Conservation (phyloP, 148 eudicot species). For the Hydrangea macrophylla region DNA sequence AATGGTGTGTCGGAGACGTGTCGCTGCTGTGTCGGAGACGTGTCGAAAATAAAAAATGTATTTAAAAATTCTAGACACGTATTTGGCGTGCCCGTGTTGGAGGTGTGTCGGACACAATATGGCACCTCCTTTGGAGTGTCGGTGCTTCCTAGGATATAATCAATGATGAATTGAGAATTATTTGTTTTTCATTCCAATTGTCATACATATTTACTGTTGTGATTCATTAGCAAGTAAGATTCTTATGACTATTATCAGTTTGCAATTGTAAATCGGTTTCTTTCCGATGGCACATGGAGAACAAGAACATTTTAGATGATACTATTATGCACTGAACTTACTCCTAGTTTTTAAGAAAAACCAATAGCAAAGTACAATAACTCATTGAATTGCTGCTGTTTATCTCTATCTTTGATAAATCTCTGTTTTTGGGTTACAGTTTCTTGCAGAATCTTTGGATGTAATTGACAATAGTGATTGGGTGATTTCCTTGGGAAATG, state of each 20-base stretch:
- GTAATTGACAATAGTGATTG: slow-evolving; percentile 84
- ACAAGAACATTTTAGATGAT: background rate
- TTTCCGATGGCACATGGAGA: slow-evolving; percentile 1
- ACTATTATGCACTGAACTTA: background rate
- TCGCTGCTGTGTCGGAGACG: no score
- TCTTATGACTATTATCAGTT: background rate
- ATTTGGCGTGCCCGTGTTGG: no score
- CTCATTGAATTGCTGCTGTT: background rate
- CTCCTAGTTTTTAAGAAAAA: background rate
- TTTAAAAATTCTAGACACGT: no score
- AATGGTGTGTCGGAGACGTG: no score
- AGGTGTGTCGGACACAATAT: no score
- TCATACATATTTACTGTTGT: background rate
- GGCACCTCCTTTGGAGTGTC: no score
- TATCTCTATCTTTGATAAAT: background rate
- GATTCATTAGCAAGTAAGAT: slow-evolving; percentile 1
- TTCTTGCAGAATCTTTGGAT: slow-evolving; percentile 94
- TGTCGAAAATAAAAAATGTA: no score
- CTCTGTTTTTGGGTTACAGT: slow-evolving; percentile 45
- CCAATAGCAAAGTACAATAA: background rate
- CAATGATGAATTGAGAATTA: background rate
- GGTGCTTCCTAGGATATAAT: background rate
- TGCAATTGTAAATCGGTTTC: background rate
- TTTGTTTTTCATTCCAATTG: background rate
- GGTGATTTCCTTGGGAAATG: slow-evolving; percentile 76